phyloP scores from a whole-genome alignment of 2,329 filamentous ascomycete genomes.

The Penicillium frequentans region DNA sequence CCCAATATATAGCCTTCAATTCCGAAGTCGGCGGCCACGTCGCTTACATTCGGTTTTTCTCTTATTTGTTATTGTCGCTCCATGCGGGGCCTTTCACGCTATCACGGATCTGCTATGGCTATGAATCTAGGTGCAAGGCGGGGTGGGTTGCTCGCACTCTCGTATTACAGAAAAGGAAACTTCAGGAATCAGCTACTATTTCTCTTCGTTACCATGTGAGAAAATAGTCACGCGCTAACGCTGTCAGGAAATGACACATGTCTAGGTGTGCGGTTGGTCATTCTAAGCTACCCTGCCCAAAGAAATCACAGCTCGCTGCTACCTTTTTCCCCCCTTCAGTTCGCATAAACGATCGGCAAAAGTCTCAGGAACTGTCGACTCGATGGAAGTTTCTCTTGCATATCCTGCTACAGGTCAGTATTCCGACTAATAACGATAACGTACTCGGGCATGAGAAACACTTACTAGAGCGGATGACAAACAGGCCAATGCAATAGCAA shows the following conservation, averaged over 20 bases:
- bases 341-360: not conserved
- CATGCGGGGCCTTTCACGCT: not conserved
- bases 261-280: not conserved
- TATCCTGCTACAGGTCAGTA: not conserved
- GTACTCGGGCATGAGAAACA: not conserved
- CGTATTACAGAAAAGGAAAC: not conserved
- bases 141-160: not conserved
- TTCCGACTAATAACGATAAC: not conserved
- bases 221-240: not conserved
- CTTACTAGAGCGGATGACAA: not conserved
- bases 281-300: not conserved
- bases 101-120: not conserved
- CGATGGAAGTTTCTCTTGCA: not conserved
- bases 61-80: not conserved
- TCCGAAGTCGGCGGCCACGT: not conserved
- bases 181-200: not conserved
- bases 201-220: not conserved
- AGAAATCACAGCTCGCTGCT: not conserved
- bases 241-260: not conserved
- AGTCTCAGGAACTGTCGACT: not conserved
- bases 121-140: not conserved
- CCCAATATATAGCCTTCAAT: not conserved
- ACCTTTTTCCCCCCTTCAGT: not conserved
- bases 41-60: not conserved
- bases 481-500: not conserved